Base-by-base conservation (phyloP, 148 eudicot species). In the Mesembryanthemum crystallinum region DNA sequence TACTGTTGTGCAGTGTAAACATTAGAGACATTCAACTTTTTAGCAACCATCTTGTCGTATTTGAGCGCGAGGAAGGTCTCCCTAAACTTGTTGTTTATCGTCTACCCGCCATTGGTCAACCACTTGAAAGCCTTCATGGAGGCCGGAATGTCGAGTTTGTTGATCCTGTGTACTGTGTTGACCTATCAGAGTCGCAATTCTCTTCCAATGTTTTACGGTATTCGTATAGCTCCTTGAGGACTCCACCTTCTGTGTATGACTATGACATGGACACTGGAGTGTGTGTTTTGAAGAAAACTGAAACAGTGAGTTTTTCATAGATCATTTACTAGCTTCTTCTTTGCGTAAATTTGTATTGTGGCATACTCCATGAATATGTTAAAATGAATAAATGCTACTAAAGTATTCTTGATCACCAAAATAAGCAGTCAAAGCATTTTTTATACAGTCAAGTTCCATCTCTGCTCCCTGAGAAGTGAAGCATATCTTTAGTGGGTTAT, bases 191-290 rank as follows among this genome's bases (percentile, higher is more conserved):
- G 74, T 94, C 98, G 8, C 82, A 86, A 73, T 92, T 83, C 81
- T 80, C 82, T 73, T 94, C 98, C 79, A 85, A 82, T 52, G 72
- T 92, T 79, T 76, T 94, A 79, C 87, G 97, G 64, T 89, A 85
- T 84, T 73, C 76, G n/a, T 92, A 90, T 80, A 90, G 93, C 85
- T 94, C 98, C 42, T 55, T 94, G 89, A 92, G 91, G 86, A 92
- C 96, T 45, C 97, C 98, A 18, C 77, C 61, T 28, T 90, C 98
- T 58, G 89, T 92, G 33, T 90, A 78, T 70, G 96, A 92, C 81
- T 88, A 92, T 86, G 98, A 92, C 83, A 90, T 94, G 98, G 84
- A 84, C 72, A 82, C 91, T 29, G 93, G 97, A 67, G 79, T 80
- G 78, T 78, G 88, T 75, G 90, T 92, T 64, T 75, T 88, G 80